These are phyloP conservation scores for Phialophora tarda DNA, from an alignment of 2,329 filamentous ascomycete species.

Conservation along the genomic window DNA sequence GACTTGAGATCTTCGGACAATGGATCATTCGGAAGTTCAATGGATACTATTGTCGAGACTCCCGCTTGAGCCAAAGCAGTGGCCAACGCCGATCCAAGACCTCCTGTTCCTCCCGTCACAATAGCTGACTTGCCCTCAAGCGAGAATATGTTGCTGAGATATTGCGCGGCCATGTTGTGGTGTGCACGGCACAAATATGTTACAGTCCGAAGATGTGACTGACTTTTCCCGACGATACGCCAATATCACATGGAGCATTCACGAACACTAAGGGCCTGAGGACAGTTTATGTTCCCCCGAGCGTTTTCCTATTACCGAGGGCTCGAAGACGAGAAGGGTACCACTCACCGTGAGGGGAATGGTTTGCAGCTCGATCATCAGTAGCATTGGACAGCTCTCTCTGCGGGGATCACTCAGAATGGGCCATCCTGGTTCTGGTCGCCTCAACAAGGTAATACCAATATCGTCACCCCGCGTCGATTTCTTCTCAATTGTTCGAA, in stretches of 20 bases:
- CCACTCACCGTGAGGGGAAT: constrained; percentile 3
- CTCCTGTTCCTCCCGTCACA: constrained; percentile 51
- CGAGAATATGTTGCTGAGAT: constrained; percentile 33
- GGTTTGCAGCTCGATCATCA: neutral
- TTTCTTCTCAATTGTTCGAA: neutral
- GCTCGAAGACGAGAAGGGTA: neutral
- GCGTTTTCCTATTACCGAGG: neutral
- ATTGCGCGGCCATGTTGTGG: constrained; percentile 20
- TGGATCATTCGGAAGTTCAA: constrained; percentile 43
- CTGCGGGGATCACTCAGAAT: constrained; percentile 1
- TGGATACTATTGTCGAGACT: constrained; percentile 47
- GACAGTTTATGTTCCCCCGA: neutral
- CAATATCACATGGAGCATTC: neutral
- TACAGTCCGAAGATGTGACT: neutral
- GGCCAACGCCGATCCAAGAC: constrained; percentile 49
- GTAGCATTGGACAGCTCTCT: neutral
- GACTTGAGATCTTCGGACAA: constrained; percentile 12
- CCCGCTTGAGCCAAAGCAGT: constrained; percentile 48
- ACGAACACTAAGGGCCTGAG: neutral
- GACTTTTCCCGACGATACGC: neutral
- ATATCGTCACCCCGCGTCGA: neutral
- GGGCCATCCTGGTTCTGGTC: neutral
- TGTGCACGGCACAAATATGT: neutral
- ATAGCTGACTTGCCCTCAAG: constrained; percentile 49
- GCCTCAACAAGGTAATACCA: neutral